Base-by-base conservation (phyloP, 805 yeast species). In the Metschnikowia anglica region DNA sequence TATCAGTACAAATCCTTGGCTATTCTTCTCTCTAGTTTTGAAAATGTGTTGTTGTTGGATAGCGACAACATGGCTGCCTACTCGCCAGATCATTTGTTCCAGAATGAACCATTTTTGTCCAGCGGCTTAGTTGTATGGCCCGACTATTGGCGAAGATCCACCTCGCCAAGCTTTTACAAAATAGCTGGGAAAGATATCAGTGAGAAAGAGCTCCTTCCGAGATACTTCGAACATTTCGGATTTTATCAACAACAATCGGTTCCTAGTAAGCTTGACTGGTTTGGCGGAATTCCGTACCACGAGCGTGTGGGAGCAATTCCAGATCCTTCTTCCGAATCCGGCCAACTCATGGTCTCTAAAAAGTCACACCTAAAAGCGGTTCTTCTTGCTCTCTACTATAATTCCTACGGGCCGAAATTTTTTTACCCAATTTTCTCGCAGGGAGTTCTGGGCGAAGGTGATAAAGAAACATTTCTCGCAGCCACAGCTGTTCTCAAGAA, bases 101-200 rank as follows among this genome's bases (percentile, higher is more conserved):
- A 65, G 3, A 62, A 66, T 10, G 79, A 80, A 34, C 81, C 87
- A 1, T 87, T 76, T 62, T 70, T 45, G 21, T 58, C 64, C 11
- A 61, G 65, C 28, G 85, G 86, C 3, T 60, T 83, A 60, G 72
- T 83, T 24, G 70, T 81, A 2, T 88, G 95, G 91, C 95, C 95
- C 1, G 96, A 88, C 62, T 88, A 81, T 61, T 88, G 96, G 96
- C 77, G 83, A 61, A 74, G 96, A 51, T 80, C 90, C 5, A 85
- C 90, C 1, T 77, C 86, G 1, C 95, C 96, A 5, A 65, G 66
- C 28, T 83, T 76, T 54, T 88, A 84, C 61, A 76, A 78, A 23
- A 80, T 88, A 50, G 87, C 87, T 0, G 85, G 80, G 2, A 66
- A 80, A 19, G 44, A 52, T 1, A 39, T 68, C 15, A 60, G 69